Conservation (phyloP, 192 early-diverging fungal species). For the Coemansia erecta region DNA sequence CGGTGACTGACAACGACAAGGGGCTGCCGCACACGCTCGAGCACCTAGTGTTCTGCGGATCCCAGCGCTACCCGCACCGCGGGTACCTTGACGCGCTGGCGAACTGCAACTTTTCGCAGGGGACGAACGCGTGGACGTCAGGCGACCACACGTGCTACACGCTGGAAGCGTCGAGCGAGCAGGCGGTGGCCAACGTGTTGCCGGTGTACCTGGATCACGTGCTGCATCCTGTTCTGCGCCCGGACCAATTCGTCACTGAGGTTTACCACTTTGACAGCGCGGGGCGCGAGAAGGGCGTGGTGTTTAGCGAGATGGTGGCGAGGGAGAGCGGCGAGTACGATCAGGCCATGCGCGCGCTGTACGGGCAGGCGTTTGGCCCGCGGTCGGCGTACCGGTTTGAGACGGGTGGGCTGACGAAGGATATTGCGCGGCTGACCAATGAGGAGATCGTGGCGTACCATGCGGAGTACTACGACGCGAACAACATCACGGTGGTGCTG, state of each 20-base stretch:
- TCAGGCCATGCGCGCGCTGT: conserved; percentile 33
- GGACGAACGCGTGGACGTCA: conserved; percentile 70
- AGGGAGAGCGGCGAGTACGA: conserved; percentile 71
- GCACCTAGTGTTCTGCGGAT: conserved; percentile 81
- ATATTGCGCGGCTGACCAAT: conserved; percentile 71
- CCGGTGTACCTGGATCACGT: conserved; percentile 83
- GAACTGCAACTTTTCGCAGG: conserved; percentile 67
- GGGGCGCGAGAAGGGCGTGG: conserved; percentile 76
- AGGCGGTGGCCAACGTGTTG: conserved; percentile 69
- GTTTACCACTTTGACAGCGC: conserved; percentile 76
- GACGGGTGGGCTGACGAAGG: conserved; percentile 72
- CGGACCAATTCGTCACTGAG: conserved; percentile 74
- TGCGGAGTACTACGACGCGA: conserved; percentile 65
- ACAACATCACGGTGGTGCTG: conserved; percentile 69
- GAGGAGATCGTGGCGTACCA: conserved; percentile 77
- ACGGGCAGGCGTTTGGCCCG: no score
- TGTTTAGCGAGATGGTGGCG: conserved; percentile 73
- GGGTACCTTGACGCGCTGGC: conserved; percentile 78
- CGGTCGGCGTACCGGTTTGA: no score
- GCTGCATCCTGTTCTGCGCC: conserved; percentile 66
- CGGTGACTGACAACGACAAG: conserved; percentile 59
- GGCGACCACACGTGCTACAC: conserved; percentile 70
- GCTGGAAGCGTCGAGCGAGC: conserved; percentile 59
- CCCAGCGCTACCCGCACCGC: conserved; percentile 59
- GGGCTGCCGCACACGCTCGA: conserved; percentile 87